These are phyloP conservation scores for Rhodotorula mucilaginosa DNA, from an alignment of 1,284 basidiomycete genomes.

Conservation along the genomic window DNA sequence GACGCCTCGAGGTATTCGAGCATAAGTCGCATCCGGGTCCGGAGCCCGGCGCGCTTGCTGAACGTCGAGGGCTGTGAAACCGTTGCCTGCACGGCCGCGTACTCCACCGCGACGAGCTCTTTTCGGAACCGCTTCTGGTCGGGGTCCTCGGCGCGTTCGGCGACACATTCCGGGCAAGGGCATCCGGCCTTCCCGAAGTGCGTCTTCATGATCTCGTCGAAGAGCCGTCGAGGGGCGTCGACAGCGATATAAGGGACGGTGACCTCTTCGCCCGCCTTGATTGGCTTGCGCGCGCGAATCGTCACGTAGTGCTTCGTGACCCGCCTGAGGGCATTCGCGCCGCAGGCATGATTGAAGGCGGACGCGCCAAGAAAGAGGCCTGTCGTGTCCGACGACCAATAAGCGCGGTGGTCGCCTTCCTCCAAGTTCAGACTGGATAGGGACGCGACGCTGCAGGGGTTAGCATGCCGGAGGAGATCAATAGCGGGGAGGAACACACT, in stretches of 20 bases:
- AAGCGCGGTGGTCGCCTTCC: background rate
- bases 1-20: background rate
- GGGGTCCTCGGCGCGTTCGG: background rate
- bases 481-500: too few relatives aligned
- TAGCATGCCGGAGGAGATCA: too few relatives aligned
- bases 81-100: background rate
- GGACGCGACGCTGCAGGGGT: background rate
- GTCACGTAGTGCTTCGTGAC: constrained; percentile 44
- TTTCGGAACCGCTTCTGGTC: background rate
- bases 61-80: background rate
- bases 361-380: constrained; percentile 46
- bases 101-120: background rate
- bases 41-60: too few relatives aligned
- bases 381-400: constrained; percentile 8
- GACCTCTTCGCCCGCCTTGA: constrained; percentile 20
- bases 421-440: background rate
- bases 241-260: background rate
- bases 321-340: constrained; percentile 41
- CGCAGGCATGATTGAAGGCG: constrained; percentile 49
- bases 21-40: background rate
- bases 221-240: background rate
- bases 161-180: background rate
- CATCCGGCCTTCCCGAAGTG: constrained; percentile 6
- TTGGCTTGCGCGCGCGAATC: constrained; percentile 23
- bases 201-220: background rate